Evolutionary conservation across 2,329 filamentous ascomycete genomes (phyloP).

Genomic region (Hymenotorrendiella dingleyae): DNA sequence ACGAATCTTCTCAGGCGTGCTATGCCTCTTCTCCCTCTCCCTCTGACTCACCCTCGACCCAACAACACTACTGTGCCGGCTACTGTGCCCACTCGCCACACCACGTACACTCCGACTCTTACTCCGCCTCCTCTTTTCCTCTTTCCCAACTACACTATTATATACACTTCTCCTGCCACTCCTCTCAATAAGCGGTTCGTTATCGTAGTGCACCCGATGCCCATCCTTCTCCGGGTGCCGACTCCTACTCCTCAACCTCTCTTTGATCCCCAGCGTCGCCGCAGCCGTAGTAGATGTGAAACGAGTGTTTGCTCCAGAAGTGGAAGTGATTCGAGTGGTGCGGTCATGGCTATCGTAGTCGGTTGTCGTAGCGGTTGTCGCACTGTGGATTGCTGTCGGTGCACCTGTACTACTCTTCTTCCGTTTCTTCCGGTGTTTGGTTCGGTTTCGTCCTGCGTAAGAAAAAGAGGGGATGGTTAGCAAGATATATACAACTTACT

Average conservation of each 20-base stretch:
- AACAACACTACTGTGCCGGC: not conserved
- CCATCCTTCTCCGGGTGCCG: not conserved
- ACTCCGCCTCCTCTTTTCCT: not conserved
- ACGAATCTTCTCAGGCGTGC: too few species aligned
- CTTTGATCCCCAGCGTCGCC: too few species aligned
- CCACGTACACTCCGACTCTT: not conserved
- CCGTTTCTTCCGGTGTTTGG: conserved; percentile 2
- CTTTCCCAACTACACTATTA: not conserved
- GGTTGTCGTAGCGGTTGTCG: not conserved
- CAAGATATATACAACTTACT: not conserved
- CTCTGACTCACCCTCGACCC: not conserved
- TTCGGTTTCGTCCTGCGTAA: not conserved
- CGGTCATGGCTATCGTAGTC: not conserved
- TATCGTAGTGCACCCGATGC: not conserved
- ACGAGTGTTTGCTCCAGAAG: not conserved
- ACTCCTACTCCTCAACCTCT: too few species aligned
- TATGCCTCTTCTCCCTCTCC: not conserved
- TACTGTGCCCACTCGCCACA: too few species aligned
- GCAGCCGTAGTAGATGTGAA: too few species aligned
- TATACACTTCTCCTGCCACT: not conserved
- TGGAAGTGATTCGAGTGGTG: not conserved
- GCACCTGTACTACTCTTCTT: not conserved
- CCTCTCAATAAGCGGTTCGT: not conserved
- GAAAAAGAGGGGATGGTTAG: not conserved
- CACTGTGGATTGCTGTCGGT: conserved; percentile 1